These are phyloP conservation scores for Pseudofabraea citricarpa DNA, from an alignment of 2,329 filamentous ascomycete species.

Conservation along the genomic window DNA sequence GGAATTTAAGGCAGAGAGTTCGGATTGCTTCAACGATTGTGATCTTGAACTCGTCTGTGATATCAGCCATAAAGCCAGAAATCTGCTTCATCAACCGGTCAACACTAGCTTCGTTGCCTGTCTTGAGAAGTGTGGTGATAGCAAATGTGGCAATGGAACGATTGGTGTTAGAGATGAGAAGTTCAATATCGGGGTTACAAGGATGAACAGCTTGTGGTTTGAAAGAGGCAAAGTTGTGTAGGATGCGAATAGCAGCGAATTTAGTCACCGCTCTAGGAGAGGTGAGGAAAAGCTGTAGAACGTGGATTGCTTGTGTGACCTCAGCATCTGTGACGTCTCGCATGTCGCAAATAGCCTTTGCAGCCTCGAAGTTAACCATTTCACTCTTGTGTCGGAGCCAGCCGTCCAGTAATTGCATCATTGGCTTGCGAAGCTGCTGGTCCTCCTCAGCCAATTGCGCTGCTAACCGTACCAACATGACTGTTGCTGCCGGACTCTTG, in stretches of 20 bases:
- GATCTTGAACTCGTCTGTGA: constrained; percentile 99
- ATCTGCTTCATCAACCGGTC: constrained; percentile 99
- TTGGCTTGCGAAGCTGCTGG: constrained; percentile 79
- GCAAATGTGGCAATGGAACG: constrained; percentile 97
- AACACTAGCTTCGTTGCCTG: constrained; percentile 94
- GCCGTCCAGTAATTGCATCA: constrained; percentile 94
- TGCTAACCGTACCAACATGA: constrained; percentile 88
- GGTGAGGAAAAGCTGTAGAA: constrained; percentile 93
- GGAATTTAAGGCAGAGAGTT: constrained; percentile 95
- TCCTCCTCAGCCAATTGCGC: constrained; percentile 95
- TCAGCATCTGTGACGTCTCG: constrained; percentile 89
- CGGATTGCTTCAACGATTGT: constrained; percentile 99
- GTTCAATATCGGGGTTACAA: constrained; percentile 97
- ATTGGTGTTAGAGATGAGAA: constrained; percentile 94
- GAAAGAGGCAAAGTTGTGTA: constrained; percentile 95
- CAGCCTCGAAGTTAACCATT: constrained; percentile 99
- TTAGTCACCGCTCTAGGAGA: constrained; percentile 95
- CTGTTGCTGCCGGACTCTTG: constrained; percentile 88
- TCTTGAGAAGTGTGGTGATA: constrained; percentile 96
- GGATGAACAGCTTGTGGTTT: constrained; percentile 88
- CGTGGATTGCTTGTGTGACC: constrained; percentile 86
- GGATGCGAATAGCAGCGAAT: constrained; percentile 92
- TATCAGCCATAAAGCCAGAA: constrained; percentile 96
- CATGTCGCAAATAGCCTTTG: constrained; percentile 96
- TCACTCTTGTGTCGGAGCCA: constrained; percentile 99